Conservation (phyloP, 2,329 filamentous ascomycete species). For the Aspergillus fumigatiaffinis region DNA sequence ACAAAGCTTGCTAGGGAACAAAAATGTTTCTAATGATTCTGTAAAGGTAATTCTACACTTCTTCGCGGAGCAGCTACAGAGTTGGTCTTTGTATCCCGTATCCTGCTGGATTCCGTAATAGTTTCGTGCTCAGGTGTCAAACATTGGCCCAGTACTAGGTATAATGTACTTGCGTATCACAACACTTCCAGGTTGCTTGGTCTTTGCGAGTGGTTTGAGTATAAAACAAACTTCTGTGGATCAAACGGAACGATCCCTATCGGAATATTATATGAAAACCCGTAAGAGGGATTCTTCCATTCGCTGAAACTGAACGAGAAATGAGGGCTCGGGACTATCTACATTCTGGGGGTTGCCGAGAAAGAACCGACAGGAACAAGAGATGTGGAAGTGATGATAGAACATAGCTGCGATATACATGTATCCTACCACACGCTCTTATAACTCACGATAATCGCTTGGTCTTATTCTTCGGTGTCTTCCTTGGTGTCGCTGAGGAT, state of each 20-base stretch:
- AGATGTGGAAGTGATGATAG: background rate
- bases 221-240: background rate
- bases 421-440: constrained; percentile 6
- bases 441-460: constrained; percentile 86
- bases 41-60: background rate
- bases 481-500: constrained; percentile 85
- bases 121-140: background rate
- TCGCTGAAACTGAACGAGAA: background rate
- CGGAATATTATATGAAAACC: background rate
- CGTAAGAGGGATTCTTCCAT: background rate
- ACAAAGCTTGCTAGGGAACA: background rate
- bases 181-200: background rate
- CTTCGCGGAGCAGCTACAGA: background rate
- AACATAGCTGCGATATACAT: background rate
- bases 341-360: background rate
- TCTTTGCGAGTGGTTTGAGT: background rate
- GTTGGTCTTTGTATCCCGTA: background rate
- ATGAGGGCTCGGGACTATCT: background rate
- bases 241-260: background rate
- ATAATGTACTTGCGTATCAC: background rate
- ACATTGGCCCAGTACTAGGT: background rate
- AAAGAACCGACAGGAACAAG: background rate
- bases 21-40: background rate
- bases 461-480: constrained; percentile 74
- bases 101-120: background rate